These are phyloP conservation scores for Nissolia schottii DNA, from an alignment of 306 rosid genomes.

Conservation along the genomic window DNA sequence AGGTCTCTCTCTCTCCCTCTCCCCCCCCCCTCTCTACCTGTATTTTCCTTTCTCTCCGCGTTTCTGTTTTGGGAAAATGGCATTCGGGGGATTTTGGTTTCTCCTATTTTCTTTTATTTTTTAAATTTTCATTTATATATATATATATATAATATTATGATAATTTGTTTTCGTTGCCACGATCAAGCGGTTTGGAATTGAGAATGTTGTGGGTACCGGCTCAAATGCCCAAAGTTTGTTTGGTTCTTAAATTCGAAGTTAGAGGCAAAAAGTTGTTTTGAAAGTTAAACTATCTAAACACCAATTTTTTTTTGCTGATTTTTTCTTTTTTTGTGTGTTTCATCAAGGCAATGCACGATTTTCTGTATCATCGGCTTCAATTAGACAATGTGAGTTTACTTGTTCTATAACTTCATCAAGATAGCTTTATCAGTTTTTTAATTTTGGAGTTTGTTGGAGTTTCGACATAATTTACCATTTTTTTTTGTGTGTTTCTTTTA, in stretches of 20 bases:
- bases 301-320: constrained; percentile 12
- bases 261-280: not conserved
- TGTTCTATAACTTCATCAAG: not conserved
- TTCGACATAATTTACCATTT: constrained; percentile 6
- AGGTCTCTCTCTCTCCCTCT: constrained; percentile 36
- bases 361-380: constrained; percentile 62
- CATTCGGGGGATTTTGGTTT: not conserved
- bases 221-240: not conserved
- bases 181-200: not conserved
- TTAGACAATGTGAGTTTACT: constrained; percentile 54
- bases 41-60: too few relatives aligned
- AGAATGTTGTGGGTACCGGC: not conserved
- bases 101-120: not conserved
- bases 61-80: too few relatives aligned
- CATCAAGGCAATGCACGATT: constrained; percentile 76
- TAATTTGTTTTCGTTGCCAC: not conserved
- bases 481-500: not conserved
- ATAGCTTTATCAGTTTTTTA: not conserved
- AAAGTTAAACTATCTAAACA: not conserved
- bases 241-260: not conserved
- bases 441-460: not conserved
- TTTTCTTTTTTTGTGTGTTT: not conserved
- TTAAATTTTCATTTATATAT: not conserved
- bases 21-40: not conserved
- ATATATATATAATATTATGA: not conserved